Evolutionary conservation across 108 stramenopile species (phyloP).

Genomic region (Pseudonitzschia pungens): DNA sequence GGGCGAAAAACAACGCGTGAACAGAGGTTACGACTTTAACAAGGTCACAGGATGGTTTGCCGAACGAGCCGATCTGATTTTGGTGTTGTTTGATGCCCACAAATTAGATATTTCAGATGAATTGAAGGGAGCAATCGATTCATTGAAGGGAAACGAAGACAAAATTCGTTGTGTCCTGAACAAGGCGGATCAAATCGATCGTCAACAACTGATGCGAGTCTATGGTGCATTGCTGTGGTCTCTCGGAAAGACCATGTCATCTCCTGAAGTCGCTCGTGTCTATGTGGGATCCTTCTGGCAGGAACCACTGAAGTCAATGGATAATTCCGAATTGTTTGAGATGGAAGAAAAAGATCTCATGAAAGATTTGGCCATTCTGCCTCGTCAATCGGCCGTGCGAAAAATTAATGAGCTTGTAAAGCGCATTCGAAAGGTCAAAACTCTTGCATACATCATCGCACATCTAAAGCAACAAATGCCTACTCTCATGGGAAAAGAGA

Average conservation of each 20-base stretch:
- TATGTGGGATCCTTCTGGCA: conserved; percentile 96
- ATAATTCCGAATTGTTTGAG: conserved; percentile 87
- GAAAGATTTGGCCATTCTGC: conserved; percentile 91
- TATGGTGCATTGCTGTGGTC: conserved; percentile 99
- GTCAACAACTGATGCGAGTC: conserved; percentile 97
- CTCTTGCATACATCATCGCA: conserved; percentile 84
- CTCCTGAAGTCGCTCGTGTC: conserved; percentile 96
- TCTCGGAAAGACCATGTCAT: conserved; percentile 93
- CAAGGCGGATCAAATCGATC: conserved; percentile 98
- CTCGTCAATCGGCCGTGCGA: conserved; percentile 94
- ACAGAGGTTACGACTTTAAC: conserved; percentile 94
- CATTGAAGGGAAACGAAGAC: conserved; percentile 96
- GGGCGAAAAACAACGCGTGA: conserved; percentile 95
- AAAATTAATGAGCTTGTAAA: conserved; percentile 98
- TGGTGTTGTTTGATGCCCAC: conserved; percentile 99
- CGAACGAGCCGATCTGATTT: conserved; percentile 93
- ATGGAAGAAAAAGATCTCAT: conserved; percentile 94
- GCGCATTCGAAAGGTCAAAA: conserved; percentile 94
- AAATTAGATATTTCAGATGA: conserved; percentile 99
- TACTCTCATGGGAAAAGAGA: conserved; percentile 92
- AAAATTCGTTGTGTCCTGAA: conserved; percentile 99
- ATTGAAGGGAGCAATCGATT: conserved; percentile 93
- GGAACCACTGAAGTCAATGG: conserved; percentile 74
- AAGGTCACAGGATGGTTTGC: conserved; percentile 97
- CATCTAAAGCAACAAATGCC: conserved; percentile 97